Percentiles rank a stretch among this genome's conserved stretches.
phyloP scores from a whole-genome alignment of 495 filamentous ascomycete genomes.

The Aspergillus sparsus region DNA sequence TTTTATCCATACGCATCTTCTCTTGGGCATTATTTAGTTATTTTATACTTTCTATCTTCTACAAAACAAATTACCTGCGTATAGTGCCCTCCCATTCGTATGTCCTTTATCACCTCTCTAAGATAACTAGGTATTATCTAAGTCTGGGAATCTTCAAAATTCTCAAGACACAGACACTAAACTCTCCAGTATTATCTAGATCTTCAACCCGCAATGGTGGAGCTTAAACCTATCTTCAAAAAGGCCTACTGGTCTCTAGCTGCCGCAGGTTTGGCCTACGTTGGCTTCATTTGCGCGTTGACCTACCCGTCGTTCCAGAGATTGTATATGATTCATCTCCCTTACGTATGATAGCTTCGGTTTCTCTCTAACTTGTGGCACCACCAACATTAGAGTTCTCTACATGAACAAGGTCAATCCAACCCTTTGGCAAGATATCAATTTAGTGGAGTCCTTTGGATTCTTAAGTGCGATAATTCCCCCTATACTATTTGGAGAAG shows the following conservation, averaged over 20 bases:
- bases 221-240: conserved; percentile 50
- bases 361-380: conserved; percentile 15
- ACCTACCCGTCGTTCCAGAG: conserved; percentile 53
- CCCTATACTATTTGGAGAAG: not conserved
- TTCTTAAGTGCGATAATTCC: conserved; percentile 65
- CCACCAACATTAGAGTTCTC: conserved; percentile 56
- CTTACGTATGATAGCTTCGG: not conserved
- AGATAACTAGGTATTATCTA: too few species aligned
- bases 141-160: not conserved
- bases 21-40: not conserved
- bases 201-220: conserved; percentile 30
- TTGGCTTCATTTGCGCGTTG: conserved; percentile 47
- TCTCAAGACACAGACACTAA: not conserved
- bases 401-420: conserved; percentile 77
- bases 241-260: conserved; percentile 60
- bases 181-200: conserved; percentile 3
- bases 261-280: conserved; percentile 53
- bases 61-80: too few species aligned
- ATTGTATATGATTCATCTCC: conserved; percentile 36
- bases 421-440: conserved; percentile 65
- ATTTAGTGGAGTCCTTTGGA: conserved; percentile 74
- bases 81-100: too few species aligned
- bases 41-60: not conserved
- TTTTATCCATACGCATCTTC: not conserved
- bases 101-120: too few species aligned